phyloP scores from a whole-genome alignment of 169 alveolate genomes.

The Plasmodium knowlesi region DNA sequence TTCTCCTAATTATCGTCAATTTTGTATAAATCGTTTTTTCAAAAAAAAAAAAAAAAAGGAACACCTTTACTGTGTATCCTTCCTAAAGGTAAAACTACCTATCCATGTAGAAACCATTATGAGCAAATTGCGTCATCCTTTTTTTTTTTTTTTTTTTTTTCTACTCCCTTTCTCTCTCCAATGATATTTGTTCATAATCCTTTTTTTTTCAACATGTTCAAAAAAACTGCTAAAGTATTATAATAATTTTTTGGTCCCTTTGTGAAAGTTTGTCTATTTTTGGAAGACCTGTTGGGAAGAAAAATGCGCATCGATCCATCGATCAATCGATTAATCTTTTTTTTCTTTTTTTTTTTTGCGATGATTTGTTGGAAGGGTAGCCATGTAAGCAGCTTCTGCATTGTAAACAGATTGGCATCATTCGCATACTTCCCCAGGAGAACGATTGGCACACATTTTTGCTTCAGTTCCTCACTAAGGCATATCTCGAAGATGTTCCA shows the following conservation, averaged over 20 bases:
- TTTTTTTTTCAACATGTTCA: neutral
- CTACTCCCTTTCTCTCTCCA: neutral
- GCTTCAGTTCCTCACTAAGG: neutral
- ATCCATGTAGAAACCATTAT: neutral
- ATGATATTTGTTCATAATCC: neutral
- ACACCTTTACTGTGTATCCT: neutral
- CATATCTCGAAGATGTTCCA: neutral
- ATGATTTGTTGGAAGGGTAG: neutral
- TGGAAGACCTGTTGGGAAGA: neutral
- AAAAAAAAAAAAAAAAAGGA: neutral
- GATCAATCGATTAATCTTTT: neutral
- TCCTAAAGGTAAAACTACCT: neutral
- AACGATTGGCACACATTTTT: neutral
- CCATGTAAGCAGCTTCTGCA: neutral
- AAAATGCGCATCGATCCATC: neutral
- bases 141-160: neutral
- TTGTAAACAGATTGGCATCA: neutral
- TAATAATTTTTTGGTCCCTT: constrained; percentile 9
- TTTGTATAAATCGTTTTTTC: neutral
- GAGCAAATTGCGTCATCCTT: neutral
- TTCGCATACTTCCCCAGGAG: neutral
- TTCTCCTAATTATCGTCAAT: neutral
- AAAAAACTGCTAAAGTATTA: neutral
- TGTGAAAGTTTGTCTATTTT: neutral
- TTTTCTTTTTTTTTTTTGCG: neutral